These are phyloP conservation scores for Helichrysum umbraculigerum DNA, from an alignment of 129 eudicot genomes.

Conservation along the genomic window DNA sequence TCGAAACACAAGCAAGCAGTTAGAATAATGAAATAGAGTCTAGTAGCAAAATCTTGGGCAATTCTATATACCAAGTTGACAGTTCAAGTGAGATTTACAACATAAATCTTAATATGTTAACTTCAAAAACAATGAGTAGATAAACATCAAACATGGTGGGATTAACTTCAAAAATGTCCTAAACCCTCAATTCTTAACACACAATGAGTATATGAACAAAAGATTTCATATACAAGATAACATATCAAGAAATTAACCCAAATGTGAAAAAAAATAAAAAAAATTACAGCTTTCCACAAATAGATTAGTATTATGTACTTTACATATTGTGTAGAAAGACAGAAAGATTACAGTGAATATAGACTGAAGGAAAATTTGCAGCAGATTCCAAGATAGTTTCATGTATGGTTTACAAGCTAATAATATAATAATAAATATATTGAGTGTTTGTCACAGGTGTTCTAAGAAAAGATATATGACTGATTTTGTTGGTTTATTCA, in stretches of 20 bases:
- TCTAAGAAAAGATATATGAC: too few relatives aligned
- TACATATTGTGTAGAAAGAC: slow-evolving; percentile 1
- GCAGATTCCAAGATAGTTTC: slow-evolving; percentile 16
- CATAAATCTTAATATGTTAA: slow-evolving; percentile 13
- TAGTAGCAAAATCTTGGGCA: not conserved
- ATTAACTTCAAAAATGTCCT: slow-evolving; percentile 10
- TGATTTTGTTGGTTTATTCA: not conserved
- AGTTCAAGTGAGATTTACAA: slow-evolving; percentile 1
- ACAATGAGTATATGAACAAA: not conserved
- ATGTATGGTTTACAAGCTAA: slow-evolving; percentile 25
- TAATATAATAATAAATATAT: too few relatives aligned
- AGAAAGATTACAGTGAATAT: slow-evolving; percentile 31
- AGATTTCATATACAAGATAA: not conserved
- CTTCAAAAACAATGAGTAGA: too few relatives aligned
- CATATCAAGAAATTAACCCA: slow-evolving; percentile 17
- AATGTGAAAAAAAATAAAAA: not conserved
- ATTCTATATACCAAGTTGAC: slow-evolving; percentile 2
- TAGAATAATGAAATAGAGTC: not conserved
- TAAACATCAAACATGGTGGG: slow-evolving; percentile 31
- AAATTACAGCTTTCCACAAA: not conserved
- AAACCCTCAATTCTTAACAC: slow-evolving; percentile 8
- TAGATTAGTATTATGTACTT: not conserved
- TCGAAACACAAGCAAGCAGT: slow-evolving; percentile 9
- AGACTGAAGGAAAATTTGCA: not conserved
- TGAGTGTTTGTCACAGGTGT: too few relatives aligned